phyloP scores from a whole-genome alignment of 192 early-diverging fungal species.

The Coemansia pectinata region DNA sequence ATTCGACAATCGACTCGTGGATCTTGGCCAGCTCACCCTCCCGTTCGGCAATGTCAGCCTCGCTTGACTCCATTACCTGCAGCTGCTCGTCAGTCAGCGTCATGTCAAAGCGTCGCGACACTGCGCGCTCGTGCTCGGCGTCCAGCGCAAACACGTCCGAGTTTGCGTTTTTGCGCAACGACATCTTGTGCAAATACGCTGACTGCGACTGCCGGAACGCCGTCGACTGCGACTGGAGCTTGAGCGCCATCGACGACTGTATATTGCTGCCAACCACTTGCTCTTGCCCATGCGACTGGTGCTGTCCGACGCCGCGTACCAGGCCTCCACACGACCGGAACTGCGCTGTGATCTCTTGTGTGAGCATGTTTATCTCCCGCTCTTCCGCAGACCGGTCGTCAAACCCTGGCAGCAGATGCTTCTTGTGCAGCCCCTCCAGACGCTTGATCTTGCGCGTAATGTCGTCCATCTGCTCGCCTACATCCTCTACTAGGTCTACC shows the following conservation, averaged over 20 bases:
- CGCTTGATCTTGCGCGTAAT: slow-evolving; percentile 62
- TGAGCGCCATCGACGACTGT: slow-evolving; percentile 83
- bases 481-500: slow-evolving; percentile 91
- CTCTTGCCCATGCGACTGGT: slow-evolving; percentile 62
- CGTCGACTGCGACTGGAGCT: slow-evolving; percentile 82
- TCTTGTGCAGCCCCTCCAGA: slow-evolving; percentile 81
- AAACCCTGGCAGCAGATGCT: slow-evolving; percentile 91
- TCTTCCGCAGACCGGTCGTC: slow-evolving; percentile 82
- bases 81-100: slow-evolving; percentile 86
- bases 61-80: slow-evolving; percentile 72
- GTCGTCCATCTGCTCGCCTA: slow-evolving; percentile 66
- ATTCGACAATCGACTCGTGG: slow-evolving; percentile 82
- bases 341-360: slow-evolving; percentile 85
- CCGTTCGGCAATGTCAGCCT: slow-evolving; percentile 73
- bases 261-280: slow-evolving; percentile 78
- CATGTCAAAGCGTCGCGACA: slow-evolving; percentile 47
- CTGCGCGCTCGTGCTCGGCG: slow-evolving; percentile 37
- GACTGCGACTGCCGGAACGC: slow-evolving; percentile 89
- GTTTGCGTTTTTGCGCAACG: slow-evolving; percentile 47
- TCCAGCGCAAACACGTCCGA: slow-evolving; percentile 51
- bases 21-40: slow-evolving; percentile 94
- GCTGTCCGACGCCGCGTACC: slow-evolving; percentile 71
- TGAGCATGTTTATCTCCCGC: slow-evolving; percentile 77
- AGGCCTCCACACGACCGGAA: slow-evolving; percentile 79
- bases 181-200: slow-evolving; percentile 73